These are phyloP conservation scores for Neonectria neomacrospora DNA, from an alignment of 2,329 filamentous ascomycete species.

Conservation along the genomic window DNA sequence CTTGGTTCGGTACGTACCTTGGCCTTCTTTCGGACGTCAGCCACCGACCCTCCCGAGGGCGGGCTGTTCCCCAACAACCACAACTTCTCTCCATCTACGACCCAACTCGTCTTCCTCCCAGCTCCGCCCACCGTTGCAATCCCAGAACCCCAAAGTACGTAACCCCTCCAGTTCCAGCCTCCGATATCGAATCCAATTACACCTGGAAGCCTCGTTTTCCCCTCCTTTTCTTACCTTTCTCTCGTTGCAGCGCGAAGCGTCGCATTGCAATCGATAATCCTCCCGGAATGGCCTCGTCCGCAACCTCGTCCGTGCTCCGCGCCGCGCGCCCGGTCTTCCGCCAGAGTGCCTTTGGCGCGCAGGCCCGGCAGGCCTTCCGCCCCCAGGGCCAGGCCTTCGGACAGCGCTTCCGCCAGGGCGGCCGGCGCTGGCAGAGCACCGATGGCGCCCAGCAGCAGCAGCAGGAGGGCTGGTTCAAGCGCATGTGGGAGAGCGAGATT, in stretches of 20 bases:
- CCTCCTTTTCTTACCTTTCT: not conserved
- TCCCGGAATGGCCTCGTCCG: constrained; percentile 47
- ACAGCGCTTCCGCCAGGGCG: constrained; percentile 53
- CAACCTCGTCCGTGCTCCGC: constrained; percentile 63
- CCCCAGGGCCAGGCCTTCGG: constrained; percentile 53
- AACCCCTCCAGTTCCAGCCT: not conserved
- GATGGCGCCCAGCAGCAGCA: constrained; percentile 60
- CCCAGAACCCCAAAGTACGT: not conserved
- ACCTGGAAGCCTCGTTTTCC: not conserved
- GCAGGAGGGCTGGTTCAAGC: constrained; percentile 70
- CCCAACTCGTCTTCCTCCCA: not conserved
- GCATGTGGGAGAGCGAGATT: constrained; percentile 84
- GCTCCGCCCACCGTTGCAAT: not conserved
- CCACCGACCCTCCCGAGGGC: constrained; percentile 15
- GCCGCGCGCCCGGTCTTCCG: constrained; percentile 67
- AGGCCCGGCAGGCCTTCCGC: constrained; percentile 66
- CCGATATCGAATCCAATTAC: not conserved
- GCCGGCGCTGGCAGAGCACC: constrained; percentile 76
- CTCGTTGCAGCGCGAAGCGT: not conserved
- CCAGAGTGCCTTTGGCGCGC: constrained; percentile 62
- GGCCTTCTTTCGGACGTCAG: constrained; percentile 13
- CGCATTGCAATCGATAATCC: not conserved
- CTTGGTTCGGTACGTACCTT: constrained; percentile 2
- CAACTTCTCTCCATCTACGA: constrained; percentile 6
- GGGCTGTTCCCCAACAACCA: constrained; percentile 22